Conservation (phyloP, 2,329 filamentous ascomycete genomes). For the Cladorrhinum sp. region DNA sequence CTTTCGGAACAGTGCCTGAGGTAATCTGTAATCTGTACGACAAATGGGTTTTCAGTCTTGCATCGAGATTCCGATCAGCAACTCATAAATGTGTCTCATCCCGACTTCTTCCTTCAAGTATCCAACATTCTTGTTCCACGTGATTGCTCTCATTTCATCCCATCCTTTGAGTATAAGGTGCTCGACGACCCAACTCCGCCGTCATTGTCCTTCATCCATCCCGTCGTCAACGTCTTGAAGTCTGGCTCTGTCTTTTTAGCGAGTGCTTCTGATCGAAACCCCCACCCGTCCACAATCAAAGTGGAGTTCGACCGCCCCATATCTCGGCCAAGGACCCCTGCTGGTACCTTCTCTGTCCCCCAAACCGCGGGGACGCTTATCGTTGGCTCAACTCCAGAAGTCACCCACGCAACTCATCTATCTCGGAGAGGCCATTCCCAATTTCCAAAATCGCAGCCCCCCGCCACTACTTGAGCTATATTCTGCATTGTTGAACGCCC, state of each 20-base stretch:
- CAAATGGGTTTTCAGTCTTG: not conserved
- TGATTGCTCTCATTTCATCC: not conserved
- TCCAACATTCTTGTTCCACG: not conserved
- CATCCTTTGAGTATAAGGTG: not conserved
- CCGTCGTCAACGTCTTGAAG: not conserved
- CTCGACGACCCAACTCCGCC: not conserved
- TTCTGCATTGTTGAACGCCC: not conserved
- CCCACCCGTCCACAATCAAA: not conserved
- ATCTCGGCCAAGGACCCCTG: not conserved
- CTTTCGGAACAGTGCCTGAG: not conserved
- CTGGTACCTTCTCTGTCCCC: not conserved
- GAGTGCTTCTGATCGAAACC: not conserved
- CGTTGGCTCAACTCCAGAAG: not conserved
- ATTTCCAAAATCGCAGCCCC: not conserved
- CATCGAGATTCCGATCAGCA: not conserved
- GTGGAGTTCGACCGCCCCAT: not conserved
- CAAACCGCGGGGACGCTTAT: not conserved
- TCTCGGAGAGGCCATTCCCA: not conserved
- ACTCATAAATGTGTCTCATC: not conserved
- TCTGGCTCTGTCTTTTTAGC: not conserved
- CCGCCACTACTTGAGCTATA: not conserved
- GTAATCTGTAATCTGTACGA: not conserved
- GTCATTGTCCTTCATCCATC: not conserved
- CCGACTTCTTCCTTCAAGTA: not conserved
- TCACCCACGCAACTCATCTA: not conserved